Conservation (phyloP, 768 basidiomycete species). For the Cystobasidium onofrii region DNA sequence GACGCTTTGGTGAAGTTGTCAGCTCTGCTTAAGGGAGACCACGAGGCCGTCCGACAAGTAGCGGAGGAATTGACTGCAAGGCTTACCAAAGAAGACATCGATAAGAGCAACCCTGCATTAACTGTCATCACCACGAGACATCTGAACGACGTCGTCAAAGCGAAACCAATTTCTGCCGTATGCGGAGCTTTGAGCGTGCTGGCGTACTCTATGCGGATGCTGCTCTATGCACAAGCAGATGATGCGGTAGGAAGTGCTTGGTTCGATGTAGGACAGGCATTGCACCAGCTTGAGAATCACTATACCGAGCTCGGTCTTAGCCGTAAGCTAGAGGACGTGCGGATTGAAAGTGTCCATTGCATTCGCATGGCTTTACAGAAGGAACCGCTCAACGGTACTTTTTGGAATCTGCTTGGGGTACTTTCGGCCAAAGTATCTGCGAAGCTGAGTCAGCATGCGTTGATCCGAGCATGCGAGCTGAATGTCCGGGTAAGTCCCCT, state of each 20-base stretch:
- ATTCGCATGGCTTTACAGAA: constrained; percentile 65
- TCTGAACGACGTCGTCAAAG: neutral
- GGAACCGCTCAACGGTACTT: constrained; percentile 61
- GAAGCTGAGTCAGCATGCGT: constrained; percentile 79
- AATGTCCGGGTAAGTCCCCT: constrained; percentile 61
- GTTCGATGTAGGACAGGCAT: constrained; percentile 63
- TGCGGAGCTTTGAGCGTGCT: constrained; percentile 43
- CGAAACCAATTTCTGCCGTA: neutral
- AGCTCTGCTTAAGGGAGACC: neutral
- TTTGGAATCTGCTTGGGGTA: constrained; percentile 78
- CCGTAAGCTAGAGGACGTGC: constrained; percentile 39
- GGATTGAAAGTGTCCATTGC: constrained; percentile 52
- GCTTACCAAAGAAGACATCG: constrained; percentile 34
- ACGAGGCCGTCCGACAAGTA: neutral
- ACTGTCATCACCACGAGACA: constrained; percentile 25
- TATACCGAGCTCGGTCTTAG: constrained; percentile 3
- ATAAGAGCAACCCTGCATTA: constrained; percentile 34
- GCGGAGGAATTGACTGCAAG: neutral
- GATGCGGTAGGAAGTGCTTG: constrained; percentile 55
- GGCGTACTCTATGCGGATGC: constrained; percentile 40
- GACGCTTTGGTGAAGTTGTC: constrained; percentile 64
- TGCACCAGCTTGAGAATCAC: constrained; percentile 52
- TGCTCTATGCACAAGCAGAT: constrained; percentile 51
- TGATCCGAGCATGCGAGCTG: constrained; percentile 76
- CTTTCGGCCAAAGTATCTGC: constrained; percentile 60